Evolutionary conservation across 257 asterid genomes (phyloP).

Genomic region (Leptodermis oblonga): DNA sequence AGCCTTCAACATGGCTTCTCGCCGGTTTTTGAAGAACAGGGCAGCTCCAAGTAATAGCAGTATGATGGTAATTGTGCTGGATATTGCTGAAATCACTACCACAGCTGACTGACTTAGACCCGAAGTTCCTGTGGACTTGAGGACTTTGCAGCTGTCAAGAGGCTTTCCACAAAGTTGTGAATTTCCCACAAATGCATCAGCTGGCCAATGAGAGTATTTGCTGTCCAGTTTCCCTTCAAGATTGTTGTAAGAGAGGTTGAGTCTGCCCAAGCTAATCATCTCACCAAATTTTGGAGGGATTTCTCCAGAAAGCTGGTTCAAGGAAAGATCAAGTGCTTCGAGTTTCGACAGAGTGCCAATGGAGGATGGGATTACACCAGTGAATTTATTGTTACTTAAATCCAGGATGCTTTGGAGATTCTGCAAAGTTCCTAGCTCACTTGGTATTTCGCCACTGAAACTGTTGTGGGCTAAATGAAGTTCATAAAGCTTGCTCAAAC

Average conservation of each 20-base stretch:
- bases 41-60: constrained; percentile 60
- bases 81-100: constrained; percentile 58
- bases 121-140: constrained; percentile 18
- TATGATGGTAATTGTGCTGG: constrained; percentile 41
- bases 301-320: constrained; percentile 58
- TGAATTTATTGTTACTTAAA: constrained; percentile 71
- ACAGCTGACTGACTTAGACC: constrained; percentile 44
- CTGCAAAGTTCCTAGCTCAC: constrained; percentile 62
- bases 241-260: constrained; percentile 73
- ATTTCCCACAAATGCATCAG: constrained; percentile 60
- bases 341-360: constrained; percentile 64
- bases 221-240: constrained; percentile 65
- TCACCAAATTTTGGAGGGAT: constrained; percentile 63
- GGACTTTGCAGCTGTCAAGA: constrained; percentile 45
- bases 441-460: constrained; percentile 70
- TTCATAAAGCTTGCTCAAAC: constrained; percentile 58
- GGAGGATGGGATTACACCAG: constrained; percentile 56
- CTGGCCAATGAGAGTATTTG: constrained; percentile 71
- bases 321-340: constrained; percentile 76
- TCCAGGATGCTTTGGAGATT: constrained; percentile 74
- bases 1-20: constrained; percentile 44
- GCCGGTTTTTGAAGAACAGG: constrained; percentile 52
- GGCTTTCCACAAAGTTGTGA: constrained; percentile 73
- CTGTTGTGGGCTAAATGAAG: constrained; percentile 63
- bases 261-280: constrained; percentile 77